Percentiles rank a stretch among this genome's conserved stretches.
Conservation (phyloP, 2,329 filamentous ascomycete species). For the Alternaria sp. region DNA sequence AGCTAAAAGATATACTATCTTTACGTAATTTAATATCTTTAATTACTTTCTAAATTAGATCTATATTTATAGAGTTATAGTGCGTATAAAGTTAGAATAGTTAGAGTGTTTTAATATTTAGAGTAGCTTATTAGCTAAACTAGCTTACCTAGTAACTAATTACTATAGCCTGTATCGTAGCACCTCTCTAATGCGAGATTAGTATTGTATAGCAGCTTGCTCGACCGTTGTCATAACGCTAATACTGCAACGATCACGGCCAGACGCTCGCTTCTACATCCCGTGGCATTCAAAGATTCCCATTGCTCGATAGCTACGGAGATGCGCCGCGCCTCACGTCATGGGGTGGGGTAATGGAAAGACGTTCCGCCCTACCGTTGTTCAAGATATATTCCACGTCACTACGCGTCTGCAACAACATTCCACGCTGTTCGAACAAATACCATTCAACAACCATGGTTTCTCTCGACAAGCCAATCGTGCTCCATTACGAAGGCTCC, state of each 20-base stretch:
- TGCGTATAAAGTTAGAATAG: too few relatives aligned
- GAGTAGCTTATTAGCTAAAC: too few relatives aligned
- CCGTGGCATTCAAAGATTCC: not conserved
- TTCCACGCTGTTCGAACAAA: not conserved
- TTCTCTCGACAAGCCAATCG: slow-evolving; percentile 56
- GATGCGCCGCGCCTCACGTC: not conserved
- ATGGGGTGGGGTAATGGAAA: not conserved
- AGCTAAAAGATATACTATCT: too few relatives aligned
- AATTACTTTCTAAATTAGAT: not conserved
- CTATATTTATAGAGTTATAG: not conserved
- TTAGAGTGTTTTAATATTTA: too few relatives aligned
- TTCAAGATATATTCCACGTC: not conserved
- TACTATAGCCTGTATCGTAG: not conserved
- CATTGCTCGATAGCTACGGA: not conserved
- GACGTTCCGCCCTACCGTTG: not conserved
- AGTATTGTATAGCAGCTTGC: not conserved
- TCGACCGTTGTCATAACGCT: not conserved
- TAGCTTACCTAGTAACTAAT: too few relatives aligned
- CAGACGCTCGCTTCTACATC: not conserved
- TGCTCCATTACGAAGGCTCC: slow-evolving; percentile 72
- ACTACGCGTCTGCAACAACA: not conserved
- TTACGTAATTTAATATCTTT: too few relatives aligned
- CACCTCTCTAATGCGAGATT: not conserved
- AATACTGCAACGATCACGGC: not conserved
- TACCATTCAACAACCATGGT: slow-evolving; percentile 18